phyloP scores from a whole-genome alignment of 768 basidiomycete species.

The Scleroderma citrinum region DNA sequence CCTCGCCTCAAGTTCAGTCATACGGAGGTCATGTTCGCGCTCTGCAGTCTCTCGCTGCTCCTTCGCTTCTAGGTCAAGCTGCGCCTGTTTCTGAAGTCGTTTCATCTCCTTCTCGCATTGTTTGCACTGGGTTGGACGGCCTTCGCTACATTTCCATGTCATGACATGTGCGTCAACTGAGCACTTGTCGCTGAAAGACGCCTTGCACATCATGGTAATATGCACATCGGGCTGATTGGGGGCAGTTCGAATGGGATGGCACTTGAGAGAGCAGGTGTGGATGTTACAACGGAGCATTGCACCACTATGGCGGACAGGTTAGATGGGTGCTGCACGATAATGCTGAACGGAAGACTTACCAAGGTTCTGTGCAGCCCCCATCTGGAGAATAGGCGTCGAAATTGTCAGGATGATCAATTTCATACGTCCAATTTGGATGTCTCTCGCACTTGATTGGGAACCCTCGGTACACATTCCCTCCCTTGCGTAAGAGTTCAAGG shows the following conservation, averaged over 20 bases:
- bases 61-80: conserved; percentile 37
- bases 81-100: conserved; percentile 32
- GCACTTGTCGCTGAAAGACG: conserved; percentile 35
- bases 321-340: neutral
- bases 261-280: conserved; percentile 54
- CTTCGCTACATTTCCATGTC: conserved; percentile 40
- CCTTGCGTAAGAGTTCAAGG: conserved; percentile 37
- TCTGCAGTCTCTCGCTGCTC: conserved; percentile 41
- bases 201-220: conserved; percentile 36
- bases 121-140: conserved; percentile 32
- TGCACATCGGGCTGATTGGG: conserved; percentile 32
- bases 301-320: conserved; percentile 32
- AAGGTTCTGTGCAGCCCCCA: conserved; percentile 56
- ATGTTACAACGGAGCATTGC: conserved; percentile 41
- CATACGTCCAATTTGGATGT: conserved; percentile 37
- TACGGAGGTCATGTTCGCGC: conserved; percentile 33
- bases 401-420: conserved; percentile 38
- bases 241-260: conserved; percentile 45
- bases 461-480: conserved; percentile 49
- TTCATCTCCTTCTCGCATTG: conserved; percentile 42
- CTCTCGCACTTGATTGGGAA: conserved; percentile 54
- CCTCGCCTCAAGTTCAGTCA: conserved; percentile 40
- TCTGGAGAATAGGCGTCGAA: conserved; percentile 52
- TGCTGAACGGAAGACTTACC: conserved; percentile 34
- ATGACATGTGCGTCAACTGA: conserved; percentile 36